Conservation (phyloP, 2,329 filamentous ascomycete genomes). For the Pestalotiopsis sp. region DNA sequence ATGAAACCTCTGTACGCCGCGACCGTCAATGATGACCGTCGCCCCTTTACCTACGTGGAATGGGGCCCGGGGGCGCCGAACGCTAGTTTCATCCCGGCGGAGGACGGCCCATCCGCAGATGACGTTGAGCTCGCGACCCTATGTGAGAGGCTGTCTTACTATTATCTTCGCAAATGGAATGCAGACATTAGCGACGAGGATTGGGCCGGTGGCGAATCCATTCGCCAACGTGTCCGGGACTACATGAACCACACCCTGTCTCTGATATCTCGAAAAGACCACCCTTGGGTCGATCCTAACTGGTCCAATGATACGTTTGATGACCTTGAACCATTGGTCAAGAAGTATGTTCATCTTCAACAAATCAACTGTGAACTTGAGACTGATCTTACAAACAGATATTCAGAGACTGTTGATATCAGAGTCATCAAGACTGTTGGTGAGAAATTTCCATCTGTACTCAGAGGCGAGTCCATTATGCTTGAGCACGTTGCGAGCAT, state of each 20-base stretch:
- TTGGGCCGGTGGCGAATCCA: constrained; percentile 20
- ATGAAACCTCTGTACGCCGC: constrained; percentile 18
- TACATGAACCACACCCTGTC: constrained; percentile 21
- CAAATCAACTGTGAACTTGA: too few relatives aligned
- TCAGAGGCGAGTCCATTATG: not conserved
- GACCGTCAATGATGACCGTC: constrained; percentile 11
- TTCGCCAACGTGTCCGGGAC: constrained; percentile 21
- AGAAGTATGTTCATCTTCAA: constrained; percentile 25
- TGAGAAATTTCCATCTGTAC: not conserved
- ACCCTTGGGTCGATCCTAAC: constrained; percentile 15
- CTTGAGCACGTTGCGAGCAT: not conserved
- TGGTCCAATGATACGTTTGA: constrained; percentile 24
- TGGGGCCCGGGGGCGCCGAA: not conserved
- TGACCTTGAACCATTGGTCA: constrained; percentile 28
- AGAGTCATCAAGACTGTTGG: not conserved
- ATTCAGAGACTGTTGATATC: constrained; percentile 20
- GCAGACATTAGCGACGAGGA: constrained; percentile 23
- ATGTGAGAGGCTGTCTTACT: constrained; percentile 26
- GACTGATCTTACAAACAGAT: too few relatives aligned
- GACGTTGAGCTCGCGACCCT: constrained; percentile 19
- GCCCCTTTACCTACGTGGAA: constrained; percentile 17
- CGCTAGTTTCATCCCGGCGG: not conserved
- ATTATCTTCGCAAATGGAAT: constrained; percentile 25
- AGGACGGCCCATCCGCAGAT: not conserved
- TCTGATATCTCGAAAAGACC: constrained; percentile 19